Evolutionary conservation across 495 filamentous ascomycete species (phyloP).

Genomic region (Neurospora intermedia): DNA sequence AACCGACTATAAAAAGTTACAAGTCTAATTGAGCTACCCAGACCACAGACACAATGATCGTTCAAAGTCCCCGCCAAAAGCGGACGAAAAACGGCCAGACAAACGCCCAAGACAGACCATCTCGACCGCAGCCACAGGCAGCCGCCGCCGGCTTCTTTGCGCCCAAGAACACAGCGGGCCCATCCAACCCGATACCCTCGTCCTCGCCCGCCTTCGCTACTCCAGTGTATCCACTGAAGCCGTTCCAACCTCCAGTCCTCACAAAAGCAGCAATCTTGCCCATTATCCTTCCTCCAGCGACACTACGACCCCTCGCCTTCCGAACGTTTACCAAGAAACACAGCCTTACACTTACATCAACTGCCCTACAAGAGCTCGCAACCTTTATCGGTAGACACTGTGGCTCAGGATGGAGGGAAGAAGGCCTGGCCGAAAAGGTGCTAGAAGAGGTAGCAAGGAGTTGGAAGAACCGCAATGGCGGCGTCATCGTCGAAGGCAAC

Average conservation of each 20-base stretch:
- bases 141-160: constrained; percentile 27
- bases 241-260: constrained; percentile 39
- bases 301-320: constrained; percentile 83
- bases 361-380: constrained; percentile 73
- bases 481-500: constrained; percentile 79
- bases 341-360: constrained; percentile 83
- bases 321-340: constrained; percentile 97
- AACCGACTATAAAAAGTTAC: rapidly evolving
- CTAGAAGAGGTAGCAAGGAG: constrained; percentile 80
- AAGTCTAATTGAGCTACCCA: background rate
- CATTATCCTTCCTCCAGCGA: constrained; percentile 76
- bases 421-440: constrained; percentile 83
- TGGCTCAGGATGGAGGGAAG: constrained; percentile 92
- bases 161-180: constrained; percentile 21
- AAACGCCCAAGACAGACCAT: constrained; percentile 11
- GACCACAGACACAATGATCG: constrained; percentile 13
- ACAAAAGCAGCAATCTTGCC: constrained; percentile 70
- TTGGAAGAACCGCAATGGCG: constrained; percentile 78
- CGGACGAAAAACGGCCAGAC: constrained; percentile 7
- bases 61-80: constrained; percentile 19
- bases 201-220: constrained; percentile 86
- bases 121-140: constrained; percentile 18
- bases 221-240: constrained; percentile 59
- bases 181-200: constrained; percentile 54
- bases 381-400: constrained; percentile 87